Evolutionary conservation across 2,329 filamentous ascomycete genomes (phyloP).

Genomic region (Boeremia lycopersici): DNA sequence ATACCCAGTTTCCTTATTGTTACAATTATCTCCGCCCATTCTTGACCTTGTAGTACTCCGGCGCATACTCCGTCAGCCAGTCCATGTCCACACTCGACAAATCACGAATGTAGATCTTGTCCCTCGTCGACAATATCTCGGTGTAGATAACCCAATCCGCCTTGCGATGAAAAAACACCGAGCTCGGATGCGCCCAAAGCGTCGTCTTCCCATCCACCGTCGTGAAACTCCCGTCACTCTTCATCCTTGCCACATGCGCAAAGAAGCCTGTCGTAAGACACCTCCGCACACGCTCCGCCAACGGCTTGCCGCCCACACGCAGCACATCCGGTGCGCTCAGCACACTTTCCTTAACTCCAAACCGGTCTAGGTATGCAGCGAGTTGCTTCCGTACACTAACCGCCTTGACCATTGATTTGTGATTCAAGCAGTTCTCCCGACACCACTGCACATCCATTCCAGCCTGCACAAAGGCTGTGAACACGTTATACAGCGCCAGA

Average conservation of each 20-base stretch:
- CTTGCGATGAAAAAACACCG: slow-evolving; percentile 94
- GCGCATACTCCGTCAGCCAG: slow-evolving; percentile 91
- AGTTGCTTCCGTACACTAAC: slow-evolving; percentile 87
- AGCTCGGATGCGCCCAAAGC: slow-evolving; percentile 88
- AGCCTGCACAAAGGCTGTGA: slow-evolving; percentile 81
- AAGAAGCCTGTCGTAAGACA: slow-evolving; percentile 93
- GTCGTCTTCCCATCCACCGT: slow-evolving; percentile 80
- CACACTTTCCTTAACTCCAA: slow-evolving; percentile 67
- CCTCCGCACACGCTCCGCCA: slow-evolving; percentile 76
- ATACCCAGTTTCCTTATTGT: slow-evolving; percentile 11
- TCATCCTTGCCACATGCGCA: slow-evolving; percentile 91
- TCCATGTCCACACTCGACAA: slow-evolving; percentile 90
- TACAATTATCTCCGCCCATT: slow-evolving; percentile 20
- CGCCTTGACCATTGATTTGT: slow-evolving; percentile 79
- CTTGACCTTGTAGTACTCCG: slow-evolving; percentile 61
- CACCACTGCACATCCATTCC: slow-evolving; percentile 86
- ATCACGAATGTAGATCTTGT: slow-evolving; percentile 89
- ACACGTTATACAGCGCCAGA: slow-evolving; percentile 90
- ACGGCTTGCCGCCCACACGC: slow-evolving; percentile 52
- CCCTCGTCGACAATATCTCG: slow-evolving; percentile 86
- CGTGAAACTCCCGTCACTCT: slow-evolving; percentile 86
- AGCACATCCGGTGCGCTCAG: slow-evolving; percentile 51
- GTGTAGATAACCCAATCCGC: slow-evolving; percentile 97
- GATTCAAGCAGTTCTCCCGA: slow-evolving; percentile 84
- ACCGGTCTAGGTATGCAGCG: slow-evolving; percentile 83